These are phyloP conservation scores for Backusella macrospora DNA, from an alignment of 192 early-diverging fungal species.

Conservation along the genomic window DNA sequence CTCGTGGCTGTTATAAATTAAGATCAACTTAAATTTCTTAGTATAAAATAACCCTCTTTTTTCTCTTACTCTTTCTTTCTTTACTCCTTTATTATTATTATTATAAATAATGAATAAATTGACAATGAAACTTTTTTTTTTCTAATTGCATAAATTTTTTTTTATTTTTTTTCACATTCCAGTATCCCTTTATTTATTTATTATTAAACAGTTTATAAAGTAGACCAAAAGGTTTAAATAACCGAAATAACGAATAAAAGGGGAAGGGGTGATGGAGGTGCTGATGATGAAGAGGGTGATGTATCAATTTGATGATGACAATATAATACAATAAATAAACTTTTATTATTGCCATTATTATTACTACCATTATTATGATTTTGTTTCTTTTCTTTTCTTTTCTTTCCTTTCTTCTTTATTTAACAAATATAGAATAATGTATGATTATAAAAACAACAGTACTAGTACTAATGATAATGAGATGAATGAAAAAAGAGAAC, in stretches of 20 bases:
- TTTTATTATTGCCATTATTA: too few species aligned
- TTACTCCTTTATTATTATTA: not conserved
- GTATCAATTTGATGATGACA: not conserved
- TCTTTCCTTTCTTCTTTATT: not conserved
- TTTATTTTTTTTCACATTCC: not conserved
- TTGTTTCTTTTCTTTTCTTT: not conserved
- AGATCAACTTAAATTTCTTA: not conserved
- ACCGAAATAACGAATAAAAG: not conserved
- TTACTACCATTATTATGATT: too few species aligned
- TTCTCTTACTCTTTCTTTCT: not conserved
- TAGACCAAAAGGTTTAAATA: not conserved
- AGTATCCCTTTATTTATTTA: not conserved
- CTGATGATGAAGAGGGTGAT: not conserved
- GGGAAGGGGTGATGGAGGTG: not conserved
- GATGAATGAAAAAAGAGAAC: not conserved
- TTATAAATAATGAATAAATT: not conserved
- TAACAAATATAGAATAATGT: not conserved
- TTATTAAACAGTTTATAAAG: not conserved
- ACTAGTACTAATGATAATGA: not conserved
- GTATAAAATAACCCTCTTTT: not conserved
- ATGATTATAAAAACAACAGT: not conserved
- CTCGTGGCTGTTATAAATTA: slow-evolving; percentile 54
- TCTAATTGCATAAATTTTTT: slow-evolving; percentile 6
- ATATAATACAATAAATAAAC: too few species aligned
- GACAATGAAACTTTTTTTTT: not conserved